Evolutionary conservation across 768 basidiomycete genomes (phyloP), one percentile per base, ranked within the genome.

Genomic region (Tricholoma bakamatsutake): DNA sequence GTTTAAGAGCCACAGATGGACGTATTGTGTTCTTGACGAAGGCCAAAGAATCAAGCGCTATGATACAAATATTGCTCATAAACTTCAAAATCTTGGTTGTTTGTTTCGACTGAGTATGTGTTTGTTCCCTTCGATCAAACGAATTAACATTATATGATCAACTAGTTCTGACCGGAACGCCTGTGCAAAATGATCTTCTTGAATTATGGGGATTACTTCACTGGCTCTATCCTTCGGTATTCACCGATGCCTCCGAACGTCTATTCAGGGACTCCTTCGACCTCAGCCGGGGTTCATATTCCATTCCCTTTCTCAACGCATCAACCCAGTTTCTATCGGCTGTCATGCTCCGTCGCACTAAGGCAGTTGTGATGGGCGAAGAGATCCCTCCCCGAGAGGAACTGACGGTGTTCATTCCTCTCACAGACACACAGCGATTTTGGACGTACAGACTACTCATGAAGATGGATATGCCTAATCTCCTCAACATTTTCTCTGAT

Each of bases 1-100:
- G 83, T 79, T 85, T 73, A 89, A 82, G 71, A 74, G 69, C 47
- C 75, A 70, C 15, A 78, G 71, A 48, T 89, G 76, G 81, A 76
- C 66, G 21, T 83, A 82, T 54, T 78, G 79, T 57, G 81, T 84
- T 5, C 75, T 85, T 11, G 84, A 85, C 57, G 84, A 85, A 63
- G 84, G 84, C 5, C 88, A 90, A 69, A 79, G 76, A 61, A 85
- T 90, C 71, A 88, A 88, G 71, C 88, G 88, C 58, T 69, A 80
- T 9, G 81, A 80, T 34, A 81, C 81, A 21, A 76, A 78, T 24
- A 59, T 85, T 6, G 68, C 82, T 2, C 62, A 69, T 54, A 83
- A 80, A 49, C 62, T 87, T 11, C 80, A 81, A 52, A 78, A 81
- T 34, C 49, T 84, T n/a, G 77, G 80, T 13, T 75, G 82, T 15